Base-by-base conservation (phyloP, 2,329 filamentous ascomycete species). In the Aspergillus sp. region DNA sequence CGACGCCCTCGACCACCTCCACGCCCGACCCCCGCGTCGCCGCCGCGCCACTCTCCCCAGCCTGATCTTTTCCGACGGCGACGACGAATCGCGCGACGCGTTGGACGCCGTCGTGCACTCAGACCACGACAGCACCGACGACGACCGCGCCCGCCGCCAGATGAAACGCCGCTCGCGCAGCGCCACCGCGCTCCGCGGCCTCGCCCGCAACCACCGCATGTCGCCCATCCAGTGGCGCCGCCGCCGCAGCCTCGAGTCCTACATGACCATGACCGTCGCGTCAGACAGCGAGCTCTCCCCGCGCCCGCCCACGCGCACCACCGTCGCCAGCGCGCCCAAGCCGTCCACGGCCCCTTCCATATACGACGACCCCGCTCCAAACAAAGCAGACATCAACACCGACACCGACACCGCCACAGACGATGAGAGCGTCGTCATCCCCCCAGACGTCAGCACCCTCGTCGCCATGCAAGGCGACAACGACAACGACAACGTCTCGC, bases 131-230 rank as follows among this genome's bases (percentile, higher is more conserved):
- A 52, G 54, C 16, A 52, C 40, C 26, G 47, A 56, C 7, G 64
- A 63, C 2, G 55, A 58, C 17, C 49, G 56, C 30, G 55, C 56
- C 19, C 55, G 57, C 19, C 60, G 57, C 10, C 60, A 54, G 33
- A 48, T 60, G n/a, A 75, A 75, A 47, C 67, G 76, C 45, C 68
- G 76, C 20, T 79, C 76, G 8, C 68, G 73, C 49, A 79, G 76
- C 56, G 73, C 72, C 19, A 69, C 67, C 49, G 73, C 67, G 8
- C 63, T 77, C 30, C 68, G 68, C 22, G 62, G 71, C 11, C 58
- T 70, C 35, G 65, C 64, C 17, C 65, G 60, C 33, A 62, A 68
- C 20, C 65, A 73, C 51, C 68, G 64, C 26, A 71, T 75, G 62
- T 69, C 69, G 11, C 67, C 73, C 9, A 69, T 71, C 13, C 67